phyloP scores from a whole-genome alignment of 2,329 filamentous ascomycete genomes.

The Fusarium succisae region DNA sequence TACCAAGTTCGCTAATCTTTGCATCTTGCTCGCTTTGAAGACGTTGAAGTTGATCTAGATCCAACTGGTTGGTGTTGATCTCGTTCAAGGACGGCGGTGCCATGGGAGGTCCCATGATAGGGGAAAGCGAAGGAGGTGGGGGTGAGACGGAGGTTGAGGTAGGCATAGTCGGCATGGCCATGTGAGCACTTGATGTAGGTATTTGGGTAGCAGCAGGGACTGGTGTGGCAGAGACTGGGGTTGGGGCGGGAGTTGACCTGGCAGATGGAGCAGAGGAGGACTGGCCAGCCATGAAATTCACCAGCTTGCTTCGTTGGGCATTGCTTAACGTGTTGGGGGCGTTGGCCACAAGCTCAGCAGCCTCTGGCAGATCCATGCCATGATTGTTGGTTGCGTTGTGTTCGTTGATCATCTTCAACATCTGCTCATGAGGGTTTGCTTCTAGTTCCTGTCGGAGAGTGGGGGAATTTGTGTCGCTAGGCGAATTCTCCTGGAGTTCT shows the following conservation, averaged over 20 bases:
- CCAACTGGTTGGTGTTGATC: slow-evolving; percentile 74
- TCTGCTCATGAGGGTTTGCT: slow-evolving; percentile 66
- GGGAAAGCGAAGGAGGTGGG: slow-evolving; percentile 56
- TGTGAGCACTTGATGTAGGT: slow-evolving; percentile 17
- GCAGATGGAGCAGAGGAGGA: slow-evolving; percentile 40
- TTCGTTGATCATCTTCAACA: slow-evolving; percentile 73
- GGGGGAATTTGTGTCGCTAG: slow-evolving; percentile 57
- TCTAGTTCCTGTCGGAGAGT: slow-evolving; percentile 66
- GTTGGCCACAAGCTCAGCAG: slow-evolving; percentile 60
- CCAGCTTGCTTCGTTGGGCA: slow-evolving; percentile 67
- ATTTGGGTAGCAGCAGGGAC: slow-evolving; percentile 5
- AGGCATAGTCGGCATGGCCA: slow-evolving; percentile 33
- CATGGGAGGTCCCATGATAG: slow-evolving; percentile 57
- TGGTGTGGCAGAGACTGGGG: slow-evolving; percentile 13
- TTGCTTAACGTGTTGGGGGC: slow-evolving; percentile 63
- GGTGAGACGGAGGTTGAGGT: slow-evolving; percentile 41
- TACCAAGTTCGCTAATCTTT: slow-evolving; percentile 79
- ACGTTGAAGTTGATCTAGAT: slow-evolving; percentile 81
- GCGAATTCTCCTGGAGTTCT: slow-evolving; percentile 66
- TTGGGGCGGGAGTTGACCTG: slow-evolving; percentile 32
- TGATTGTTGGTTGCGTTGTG: slow-evolving; percentile 65
- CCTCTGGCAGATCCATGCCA: slow-evolving; percentile 63
- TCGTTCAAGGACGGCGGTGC: slow-evolving; percentile 65
- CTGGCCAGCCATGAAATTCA: slow-evolving; percentile 67
- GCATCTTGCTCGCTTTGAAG: slow-evolving; percentile 82